These are phyloP conservation scores for Ceratobasidium sp. DNA, from an alignment of 1,284 basidiomycete species.

Conservation along the genomic window DNA sequence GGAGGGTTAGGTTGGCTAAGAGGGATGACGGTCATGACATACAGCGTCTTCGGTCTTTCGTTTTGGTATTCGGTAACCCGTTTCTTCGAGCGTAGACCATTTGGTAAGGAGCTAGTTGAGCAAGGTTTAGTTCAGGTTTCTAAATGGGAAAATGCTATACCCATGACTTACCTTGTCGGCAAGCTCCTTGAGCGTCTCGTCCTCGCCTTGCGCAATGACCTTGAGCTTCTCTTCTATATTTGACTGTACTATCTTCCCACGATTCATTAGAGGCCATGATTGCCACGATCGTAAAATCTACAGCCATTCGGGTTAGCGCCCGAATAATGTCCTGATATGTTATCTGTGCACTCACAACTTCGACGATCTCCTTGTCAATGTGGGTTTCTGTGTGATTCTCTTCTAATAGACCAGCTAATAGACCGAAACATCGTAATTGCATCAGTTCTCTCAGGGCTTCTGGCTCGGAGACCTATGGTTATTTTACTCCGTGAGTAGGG, in stretches of 20 bases:
- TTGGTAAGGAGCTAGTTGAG: conserved; percentile 63
- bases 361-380: conserved; percentile 62
- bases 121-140: neutral
- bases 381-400: conserved; percentile 59
- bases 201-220: conserved; percentile 60
- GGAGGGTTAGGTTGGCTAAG: neutral
- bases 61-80: conserved; percentile 86
- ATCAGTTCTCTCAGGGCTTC: conserved; percentile 83
- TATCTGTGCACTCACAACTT: conserved; percentile 58
- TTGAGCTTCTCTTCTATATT: conserved; percentile 74
- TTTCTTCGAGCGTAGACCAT: conserved; percentile 72
- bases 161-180: conserved; percentile 61
- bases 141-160: neutral
- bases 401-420: conserved; percentile 87
- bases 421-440: conserved; percentile 90
- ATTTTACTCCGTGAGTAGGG: neutral
- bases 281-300: conserved; percentile 64
- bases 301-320: conserved; percentile 54
- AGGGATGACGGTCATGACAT: neutral
- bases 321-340: conserved; percentile 50
- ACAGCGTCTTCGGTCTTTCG: conserved; percentile 53
- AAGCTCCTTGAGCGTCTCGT: conserved; percentile 61
- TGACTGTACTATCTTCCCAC: conserved; percentile 93
- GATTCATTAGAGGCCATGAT: conserved; percentile 86
- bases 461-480: conserved; percentile 56